phyloP scores from a whole-genome alignment of 306 rosid species.

The Bauhinia variegata region DNA sequence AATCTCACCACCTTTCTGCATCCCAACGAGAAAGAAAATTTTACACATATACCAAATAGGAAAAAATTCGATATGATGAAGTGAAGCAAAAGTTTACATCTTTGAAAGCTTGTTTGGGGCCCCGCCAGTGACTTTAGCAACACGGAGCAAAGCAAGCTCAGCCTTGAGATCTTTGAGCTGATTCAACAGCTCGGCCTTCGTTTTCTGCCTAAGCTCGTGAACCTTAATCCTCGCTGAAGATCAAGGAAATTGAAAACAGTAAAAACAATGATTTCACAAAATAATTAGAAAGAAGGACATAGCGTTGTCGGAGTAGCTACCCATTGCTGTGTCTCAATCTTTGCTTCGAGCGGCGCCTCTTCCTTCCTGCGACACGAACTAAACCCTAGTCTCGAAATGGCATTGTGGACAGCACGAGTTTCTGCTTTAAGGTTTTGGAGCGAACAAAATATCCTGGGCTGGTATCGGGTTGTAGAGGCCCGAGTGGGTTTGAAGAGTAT shows the following conservation, averaged over 20 bases:
- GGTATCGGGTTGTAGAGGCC: no score
- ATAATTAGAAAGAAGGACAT: not conserved
- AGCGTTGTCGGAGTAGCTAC: constrained; percentile 30
- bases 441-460: not conserved
- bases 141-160: constrained; percentile 90
- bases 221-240: constrained; percentile 91
- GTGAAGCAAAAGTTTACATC: no score
- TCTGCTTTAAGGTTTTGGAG: not conserved
- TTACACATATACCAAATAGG: no score
- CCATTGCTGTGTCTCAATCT: constrained; percentile 49
- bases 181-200: constrained; percentile 63
- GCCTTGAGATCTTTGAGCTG: constrained; percentile 98
- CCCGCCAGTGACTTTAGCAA: constrained; percentile 97
- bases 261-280: no score
- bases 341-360: constrained; percentile 42
- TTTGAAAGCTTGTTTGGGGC: constrained; percentile 99
- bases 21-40: not conserved
- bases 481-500: no score
- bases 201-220: constrained; percentile 88
- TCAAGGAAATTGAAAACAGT: not conserved
- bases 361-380: not conserved
- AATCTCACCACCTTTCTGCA: constrained; percentile 91
- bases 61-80: no score
- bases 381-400: constrained; percentile 48
- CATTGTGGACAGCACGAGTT: not conserved